A percentile compares a stretch with the other conserved stretches of the same genome.
Evolutionary conservation across 2,329 filamentous ascomycete species (phyloP).

Genomic region (Sarocladiaceae sp.): DNA sequence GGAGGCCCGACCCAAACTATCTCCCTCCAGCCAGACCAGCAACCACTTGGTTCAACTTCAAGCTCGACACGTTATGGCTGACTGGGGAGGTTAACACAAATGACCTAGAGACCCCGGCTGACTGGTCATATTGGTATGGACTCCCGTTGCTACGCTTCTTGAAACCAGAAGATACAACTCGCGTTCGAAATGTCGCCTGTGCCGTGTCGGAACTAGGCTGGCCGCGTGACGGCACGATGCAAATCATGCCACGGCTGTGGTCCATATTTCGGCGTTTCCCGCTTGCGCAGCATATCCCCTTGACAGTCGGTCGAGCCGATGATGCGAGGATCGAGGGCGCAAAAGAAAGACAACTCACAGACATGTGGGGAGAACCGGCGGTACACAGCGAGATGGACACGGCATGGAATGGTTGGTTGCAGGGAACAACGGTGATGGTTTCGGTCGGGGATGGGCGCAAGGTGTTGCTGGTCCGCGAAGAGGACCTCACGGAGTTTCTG

Average conservation of each 20-base stretch:
- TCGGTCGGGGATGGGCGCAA: conserved; percentile 34
- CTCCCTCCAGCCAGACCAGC: conserved; percentile 31
- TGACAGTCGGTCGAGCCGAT: conserved; percentile 35
- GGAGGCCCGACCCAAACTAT: conserved; percentile 29
- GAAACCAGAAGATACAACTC: conserved; percentile 31
- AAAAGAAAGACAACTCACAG: background rate
- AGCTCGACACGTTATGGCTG: conserved; percentile 39
- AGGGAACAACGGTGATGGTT: conserved; percentile 32
- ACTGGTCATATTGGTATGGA: conserved; percentile 34
- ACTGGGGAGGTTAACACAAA: conserved; percentile 42
- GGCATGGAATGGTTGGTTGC: conserved; percentile 41
- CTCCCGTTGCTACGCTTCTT: conserved; percentile 44
- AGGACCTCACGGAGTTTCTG: conserved; percentile 29
- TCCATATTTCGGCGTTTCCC: conserved; percentile 41
- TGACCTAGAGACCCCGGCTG: conserved; percentile 19
- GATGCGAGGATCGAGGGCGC: conserved; percentile 21
- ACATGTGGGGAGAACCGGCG: conserved; percentile 21
- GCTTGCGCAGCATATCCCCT: conserved; percentile 26
- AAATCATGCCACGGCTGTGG: conserved; percentile 41
- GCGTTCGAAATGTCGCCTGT: conserved; percentile 37
- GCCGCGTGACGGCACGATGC: conserved; percentile 33
- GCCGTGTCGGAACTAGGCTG: conserved; percentile 38
- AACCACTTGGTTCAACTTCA: conserved; percentile 42
- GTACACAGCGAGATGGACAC: conserved; percentile 37
- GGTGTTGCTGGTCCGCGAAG: conserved; percentile 38